Conservation (phyloP, 208 protist species). For the Leishmania braziliensis region DNA sequence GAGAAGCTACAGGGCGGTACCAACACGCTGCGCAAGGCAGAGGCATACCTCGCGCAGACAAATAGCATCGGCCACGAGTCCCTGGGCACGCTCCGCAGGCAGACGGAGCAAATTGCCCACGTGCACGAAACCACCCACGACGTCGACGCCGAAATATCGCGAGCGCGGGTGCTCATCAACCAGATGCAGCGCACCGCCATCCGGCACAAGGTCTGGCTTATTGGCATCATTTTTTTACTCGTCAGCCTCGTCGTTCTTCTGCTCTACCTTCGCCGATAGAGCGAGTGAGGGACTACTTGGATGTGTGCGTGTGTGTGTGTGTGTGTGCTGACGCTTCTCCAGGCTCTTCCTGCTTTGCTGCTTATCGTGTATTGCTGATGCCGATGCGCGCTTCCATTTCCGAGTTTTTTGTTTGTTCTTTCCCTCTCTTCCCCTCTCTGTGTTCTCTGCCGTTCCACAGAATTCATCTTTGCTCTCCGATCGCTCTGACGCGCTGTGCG, state of each 20-base stretch:
- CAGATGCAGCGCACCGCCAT: slow-evolving; percentile 74
- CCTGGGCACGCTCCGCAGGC: slow-evolving; percentile 48
- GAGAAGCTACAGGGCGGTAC: slow-evolving; percentile 64
- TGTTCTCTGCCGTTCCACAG: neutral
- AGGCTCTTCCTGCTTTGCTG: neutral
- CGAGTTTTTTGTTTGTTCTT: neutral
- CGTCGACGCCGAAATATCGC: slow-evolving; percentile 66
- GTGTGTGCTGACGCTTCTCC: neutral
- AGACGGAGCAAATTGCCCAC: slow-evolving; percentile 69
- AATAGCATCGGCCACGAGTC: slow-evolving; percentile 52
- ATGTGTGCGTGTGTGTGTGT: slow-evolving; percentile 4
- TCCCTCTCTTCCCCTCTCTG: neutral
- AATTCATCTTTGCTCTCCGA: neutral
- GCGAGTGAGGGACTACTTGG: neutral
- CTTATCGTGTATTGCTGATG: neutral
- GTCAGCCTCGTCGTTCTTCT: slow-evolving; percentile 46
- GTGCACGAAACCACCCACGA: slow-evolving; percentile 55
- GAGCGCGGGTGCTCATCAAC: slow-evolving; percentile 49
- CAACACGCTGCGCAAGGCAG: slow-evolving; percentile 51
- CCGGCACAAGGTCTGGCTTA: slow-evolving; percentile 63
- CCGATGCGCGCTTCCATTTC: neutral
- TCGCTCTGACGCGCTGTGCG: neutral
- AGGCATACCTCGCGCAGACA: slow-evolving; percentile 52
- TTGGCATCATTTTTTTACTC: slow-evolving; percentile 49
- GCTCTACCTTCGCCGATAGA: slow-evolving; percentile 30